Base-by-base conservation (phyloP, 768 basidiomycete genomes). In the Coprinellus aureogranulatus region DNA sequence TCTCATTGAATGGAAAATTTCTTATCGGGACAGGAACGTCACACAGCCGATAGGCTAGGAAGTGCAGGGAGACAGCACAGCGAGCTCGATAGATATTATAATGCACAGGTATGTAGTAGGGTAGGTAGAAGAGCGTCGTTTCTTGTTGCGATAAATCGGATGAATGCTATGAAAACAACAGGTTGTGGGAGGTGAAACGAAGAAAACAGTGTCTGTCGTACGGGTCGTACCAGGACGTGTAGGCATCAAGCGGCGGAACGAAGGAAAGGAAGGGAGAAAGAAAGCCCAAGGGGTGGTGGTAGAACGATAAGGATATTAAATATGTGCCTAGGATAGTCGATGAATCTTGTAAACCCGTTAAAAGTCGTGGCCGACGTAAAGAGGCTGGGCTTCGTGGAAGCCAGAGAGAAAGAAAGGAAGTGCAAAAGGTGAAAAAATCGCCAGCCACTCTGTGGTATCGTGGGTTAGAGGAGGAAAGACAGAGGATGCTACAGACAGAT, bases 391-490 rank as follows among this genome's bases (percentile, higher is more conserved):
- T 14, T 34, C 34, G 34, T 34, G 14, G 34, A 34, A 34, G 34
- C 34, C 14, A 14, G 34, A 6, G 34, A 6, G 34, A 14, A 46
- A 22, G n/a, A 45, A n/a, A 27, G 25, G 47, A 58, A 61, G 47
- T 41, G 54, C 31, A 59, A 39, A 40, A 59, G 57, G 57, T 50
- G 57, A 31, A 60, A 39, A 45, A 57, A 63, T 57, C 58, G 50
- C 53, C 53, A 54, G 51, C 46, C 51, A 59, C 54, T 53, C 56
- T 57, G 55, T 57, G 62, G 57, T 58, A 58, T 58, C 59, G 55
- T 55, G 60, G 55, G 56, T 53, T 57, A 55, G 59, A 61, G 49
- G 50, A 45, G 41, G 55, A 55, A 39, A 59, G 41, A 58, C 58
- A 34, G 56, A 41, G 39, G 51, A 61, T 30, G 46, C 51, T 30